These are phyloP conservation scores for Podosphaera aphanis DNA, from an alignment of 2,329 filamentous ascomycete genomes.

Conservation along the genomic window DNA sequence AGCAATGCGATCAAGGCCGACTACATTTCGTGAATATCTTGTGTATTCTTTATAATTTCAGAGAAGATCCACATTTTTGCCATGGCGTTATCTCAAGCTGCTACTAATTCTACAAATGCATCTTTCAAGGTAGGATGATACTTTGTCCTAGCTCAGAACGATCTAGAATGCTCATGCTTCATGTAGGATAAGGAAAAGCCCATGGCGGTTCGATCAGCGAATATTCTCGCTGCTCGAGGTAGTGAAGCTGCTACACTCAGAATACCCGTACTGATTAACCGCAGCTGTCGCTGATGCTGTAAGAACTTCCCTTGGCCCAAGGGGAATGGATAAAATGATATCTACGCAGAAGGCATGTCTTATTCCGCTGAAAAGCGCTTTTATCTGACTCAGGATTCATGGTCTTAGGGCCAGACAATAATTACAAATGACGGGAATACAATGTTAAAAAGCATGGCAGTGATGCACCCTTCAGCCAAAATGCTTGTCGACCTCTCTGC, in stretches of 20 bases:
- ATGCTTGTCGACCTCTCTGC: conserved; percentile 96
- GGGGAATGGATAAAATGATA: conserved; percentile 33
- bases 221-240: conserved; percentile 95
- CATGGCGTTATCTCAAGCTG: conserved; percentile 21
- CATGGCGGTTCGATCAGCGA: conserved; percentile 80
- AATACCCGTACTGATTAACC: conserved; percentile 6
- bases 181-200: conserved; percentile 84
- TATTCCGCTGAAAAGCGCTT: conserved; percentile 1
- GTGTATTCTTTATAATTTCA: no score
- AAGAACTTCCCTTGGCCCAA: conserved; percentile 80
- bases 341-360: background rate
- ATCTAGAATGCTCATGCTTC: conserved; percentile 10
- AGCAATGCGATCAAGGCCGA: no score
- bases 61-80: conserved; percentile 12
- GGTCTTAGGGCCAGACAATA: conserved; percentile 70
- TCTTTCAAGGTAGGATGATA: conserved; percentile 34
- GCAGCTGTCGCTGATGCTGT: conserved; percentile 91
- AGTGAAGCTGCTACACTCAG: conserved; percentile 8
- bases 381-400: conserved; percentile 14
- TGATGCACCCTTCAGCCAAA: conserved; percentile 97
- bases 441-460: conserved; percentile 96
- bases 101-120: conserved; percentile 29
- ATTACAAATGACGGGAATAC: conserved; percentile 99
- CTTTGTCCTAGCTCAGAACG: conserved; percentile 4
- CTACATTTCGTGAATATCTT: no score